Base-by-base conservation (phyloP, 1,139 yeast species). In the Suhomyces kunorum region DNA sequence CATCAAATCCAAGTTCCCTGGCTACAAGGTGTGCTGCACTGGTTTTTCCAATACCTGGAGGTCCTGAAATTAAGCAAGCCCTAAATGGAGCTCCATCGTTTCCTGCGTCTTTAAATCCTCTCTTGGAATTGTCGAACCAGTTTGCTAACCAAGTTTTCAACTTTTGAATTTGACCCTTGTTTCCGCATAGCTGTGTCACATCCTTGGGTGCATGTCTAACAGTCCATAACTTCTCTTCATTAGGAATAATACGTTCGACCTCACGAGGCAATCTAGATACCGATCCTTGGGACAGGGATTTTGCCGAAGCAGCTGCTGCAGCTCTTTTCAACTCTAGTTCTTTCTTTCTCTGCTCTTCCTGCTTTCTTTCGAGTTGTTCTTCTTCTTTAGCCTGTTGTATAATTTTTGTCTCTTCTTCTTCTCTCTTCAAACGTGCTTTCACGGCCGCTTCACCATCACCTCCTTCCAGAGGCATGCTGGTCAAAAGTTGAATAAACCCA, bases 381-480 rank as follows among this genome's bases (percentile, higher is more conserved):
- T 66, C 68, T 5, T 62, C 67, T 28, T 59, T 61, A 1, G 83
- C 85, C 28, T 80, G 78, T 45, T 74, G 74, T 18, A 71, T 49
- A 1, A 78, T 73, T 42, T 63, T 64, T 31, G 66, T 64, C 50
- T 83, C 89, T 52, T 86, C 92, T 43, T 76, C 80, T 48, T 78
- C 80, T 49, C 85, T 74, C 62, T 87, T 87, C 29, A 68, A 70
- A 46, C 80, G 71, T 1, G 95, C 95, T 50, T 78, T 80, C 43
- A 77, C 75, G 0, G 98, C 98, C 2, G 71, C 78, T 12, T 67
- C 85, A 13, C 95, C 87, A 31, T 78, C 78, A 0, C 98, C 98
- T 20, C 98, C 98, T 50, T 85, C 90, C 5, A 83, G 83, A 0
- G 98, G 98, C 95, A 92, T 87, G 8, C 80, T 76, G 12, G 71